Conservation (phyloP, 2,329 filamentous ascomycete genomes). For the Monosporascus sp. region DNA sequence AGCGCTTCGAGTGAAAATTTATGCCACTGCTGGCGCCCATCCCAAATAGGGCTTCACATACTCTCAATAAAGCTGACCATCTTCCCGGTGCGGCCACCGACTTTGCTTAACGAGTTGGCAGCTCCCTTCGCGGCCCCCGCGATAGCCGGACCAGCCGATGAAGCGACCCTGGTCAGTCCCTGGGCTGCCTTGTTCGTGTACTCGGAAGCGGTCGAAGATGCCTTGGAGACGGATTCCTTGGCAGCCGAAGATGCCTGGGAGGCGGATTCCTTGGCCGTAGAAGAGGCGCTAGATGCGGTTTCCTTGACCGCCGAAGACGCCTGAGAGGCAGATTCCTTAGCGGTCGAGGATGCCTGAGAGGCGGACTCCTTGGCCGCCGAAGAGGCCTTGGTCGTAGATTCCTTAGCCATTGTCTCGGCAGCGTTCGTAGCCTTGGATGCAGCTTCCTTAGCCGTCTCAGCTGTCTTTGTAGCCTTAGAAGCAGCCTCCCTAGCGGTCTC, state of each 20-base stretch:
- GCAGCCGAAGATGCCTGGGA: slow-evolving; percentile 33
- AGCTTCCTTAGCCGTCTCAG: neutral
- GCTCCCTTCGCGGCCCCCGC: slow-evolving; percentile 65
- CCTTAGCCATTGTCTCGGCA: neutral
- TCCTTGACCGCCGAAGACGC: slow-evolving; percentile 32
- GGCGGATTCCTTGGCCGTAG: slow-evolving; percentile 30
- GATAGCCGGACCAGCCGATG: slow-evolving; percentile 74
- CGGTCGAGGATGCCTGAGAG: too few relatives aligned
- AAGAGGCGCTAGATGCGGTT: slow-evolving; percentile 16
- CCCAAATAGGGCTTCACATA: slow-evolving; percentile 44
- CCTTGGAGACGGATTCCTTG: slow-evolving; percentile 38
- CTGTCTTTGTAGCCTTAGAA: neutral
- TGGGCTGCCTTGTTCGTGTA: slow-evolving; percentile 65
- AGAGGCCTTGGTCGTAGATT: neutral
- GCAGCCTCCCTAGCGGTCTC: slow-evolving; percentile 17
- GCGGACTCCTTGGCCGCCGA: too few relatives aligned
- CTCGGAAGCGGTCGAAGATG: slow-evolving; percentile 37
- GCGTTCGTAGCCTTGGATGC: neutral
- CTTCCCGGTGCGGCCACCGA: slow-evolving; percentile 79
- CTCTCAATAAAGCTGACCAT: slow-evolving; percentile 78
- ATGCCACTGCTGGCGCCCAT: too few relatives aligned
- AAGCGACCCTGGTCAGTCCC: slow-evolving; percentile 75
- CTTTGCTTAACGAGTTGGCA: slow-evolving; percentile 62
- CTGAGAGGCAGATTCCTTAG: slow-evolving; percentile 32
- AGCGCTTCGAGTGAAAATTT: too few relatives aligned